Evolutionary conservation across 305 asterid genomes (phyloP).

Genomic region (Fraxinus velutina): DNA sequence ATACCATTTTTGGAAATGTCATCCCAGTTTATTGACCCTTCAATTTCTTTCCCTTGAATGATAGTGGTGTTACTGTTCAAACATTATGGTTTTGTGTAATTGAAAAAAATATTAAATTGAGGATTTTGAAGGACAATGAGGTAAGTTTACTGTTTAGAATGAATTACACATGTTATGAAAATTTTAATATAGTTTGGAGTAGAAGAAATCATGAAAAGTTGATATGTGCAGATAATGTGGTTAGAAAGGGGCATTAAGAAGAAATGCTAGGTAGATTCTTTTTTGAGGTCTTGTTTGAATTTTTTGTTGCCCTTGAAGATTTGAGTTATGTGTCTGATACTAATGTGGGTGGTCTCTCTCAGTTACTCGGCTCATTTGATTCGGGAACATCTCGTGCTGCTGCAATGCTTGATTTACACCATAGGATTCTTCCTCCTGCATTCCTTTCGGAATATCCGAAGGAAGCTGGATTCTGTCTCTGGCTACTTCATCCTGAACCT

Average conservation of each 20-base stretch:
- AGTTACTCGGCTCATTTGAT: conserved; percentile 81
- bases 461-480: conserved; percentile 95
- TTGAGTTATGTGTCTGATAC: conserved; percentile 24
- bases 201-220: conserved; percentile 17
- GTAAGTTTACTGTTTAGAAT: background rate
- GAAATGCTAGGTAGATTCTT: background rate
- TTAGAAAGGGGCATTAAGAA: conserved; percentile 11
- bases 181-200: background rate
- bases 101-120: background rate
- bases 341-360: conserved; percentile 37
- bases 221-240: background rate
- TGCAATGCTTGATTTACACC: conserved; percentile 81
- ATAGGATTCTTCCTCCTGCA: conserved; percentile 88
- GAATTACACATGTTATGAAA: background rate
- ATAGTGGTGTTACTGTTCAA: background rate
- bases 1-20: background rate
- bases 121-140: conserved; percentile 14
- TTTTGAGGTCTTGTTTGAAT: conserved; percentile 13
- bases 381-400: conserved; percentile 72
- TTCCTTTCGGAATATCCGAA: conserved; percentile 78
- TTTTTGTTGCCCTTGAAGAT: conserved; percentile 8
- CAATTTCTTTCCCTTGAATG: background rate
- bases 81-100: background rate
- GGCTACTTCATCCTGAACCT: conserved; percentile 95
- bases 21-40: background rate